Conservation (phyloP, 345 rosid genomes). For the Acer yangbiense region DNA sequence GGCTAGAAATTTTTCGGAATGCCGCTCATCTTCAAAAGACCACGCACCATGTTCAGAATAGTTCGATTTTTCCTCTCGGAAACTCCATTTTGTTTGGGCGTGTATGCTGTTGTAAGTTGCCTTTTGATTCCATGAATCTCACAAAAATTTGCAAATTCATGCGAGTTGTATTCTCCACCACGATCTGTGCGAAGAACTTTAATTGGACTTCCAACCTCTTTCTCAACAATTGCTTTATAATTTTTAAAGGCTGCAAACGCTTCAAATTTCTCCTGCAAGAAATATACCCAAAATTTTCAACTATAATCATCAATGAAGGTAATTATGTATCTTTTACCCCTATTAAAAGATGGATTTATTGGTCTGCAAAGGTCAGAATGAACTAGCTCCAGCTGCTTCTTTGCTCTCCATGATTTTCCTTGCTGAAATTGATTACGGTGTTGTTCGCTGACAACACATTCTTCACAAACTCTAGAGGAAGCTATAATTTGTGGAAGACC, state of each 20-base stretch:
- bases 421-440: not conserved
- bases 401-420: not conserved
- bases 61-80: not conserved
- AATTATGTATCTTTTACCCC: not conserved
- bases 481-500: not conserved
- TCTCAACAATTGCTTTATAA: not conserved
- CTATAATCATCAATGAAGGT: not conserved
- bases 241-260: not conserved
- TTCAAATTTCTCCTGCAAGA: not conserved
- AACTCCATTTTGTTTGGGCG: not conserved
- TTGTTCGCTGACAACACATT: not conserved
- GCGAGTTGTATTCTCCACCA: too few relatives aligned
- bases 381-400: not conserved
- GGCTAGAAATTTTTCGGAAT: not conserved
- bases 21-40: too few relatives aligned
- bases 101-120: too few relatives aligned
- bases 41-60: not conserved
- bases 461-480: not conserved
- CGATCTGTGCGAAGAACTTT: too few relatives aligned
- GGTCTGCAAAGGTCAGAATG: not conserved
- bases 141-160: too few relatives aligned
- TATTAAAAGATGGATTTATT: not conserved
- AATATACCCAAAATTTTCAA: not conserved
- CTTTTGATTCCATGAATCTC: too few relatives aligned
- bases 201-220: not conserved